Conservation (phyloP, 2,329 filamentous ascomycete species). For the Alternaria incomplexa region DNA sequence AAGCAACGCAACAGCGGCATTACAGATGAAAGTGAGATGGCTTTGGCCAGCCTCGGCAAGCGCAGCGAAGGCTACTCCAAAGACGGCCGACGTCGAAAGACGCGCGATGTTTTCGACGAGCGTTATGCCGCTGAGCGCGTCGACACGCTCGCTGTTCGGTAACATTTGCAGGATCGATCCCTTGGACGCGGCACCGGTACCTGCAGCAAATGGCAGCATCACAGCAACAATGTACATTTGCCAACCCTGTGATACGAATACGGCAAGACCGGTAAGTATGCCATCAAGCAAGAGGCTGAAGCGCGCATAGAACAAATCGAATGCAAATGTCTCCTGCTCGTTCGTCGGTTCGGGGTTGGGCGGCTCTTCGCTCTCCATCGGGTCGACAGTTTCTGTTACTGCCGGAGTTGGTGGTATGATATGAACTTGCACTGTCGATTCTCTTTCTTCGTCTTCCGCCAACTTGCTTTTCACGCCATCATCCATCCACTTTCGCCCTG, state of each 20-base stretch:
- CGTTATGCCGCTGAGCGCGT: constrained; percentile 72
- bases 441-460: constrained; percentile 6
- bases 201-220: constrained; percentile 71
- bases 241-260: constrained; percentile 68
- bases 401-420: constrained; percentile 31
- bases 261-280: constrained; percentile 66
- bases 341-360: constrained; percentile 41
- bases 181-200: constrained; percentile 72
- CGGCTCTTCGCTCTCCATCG: constrained; percentile 59
- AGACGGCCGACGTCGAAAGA: constrained; percentile 67
- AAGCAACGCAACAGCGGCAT: constrained; percentile 64
- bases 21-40: constrained; percentile 70
- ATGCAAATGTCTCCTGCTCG: constrained; percentile 60
- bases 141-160: constrained; percentile 64
- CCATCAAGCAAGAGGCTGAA: constrained; percentile 71
- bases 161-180: constrained; percentile 77
- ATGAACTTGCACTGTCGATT: constrained; percentile 28
- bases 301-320: constrained; percentile 71
- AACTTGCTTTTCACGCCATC: constrained; percentile 29
- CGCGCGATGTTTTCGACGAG: constrained; percentile 73
- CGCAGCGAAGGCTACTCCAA: constrained; percentile 70
- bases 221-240: constrained; percentile 72
- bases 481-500: constrained; percentile 49
- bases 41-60: constrained; percentile 66
- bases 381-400: constrained; percentile 53